phyloP scores from a whole-genome alignment of 225 moss, liverwort and hornwort species.

The Lunularia cruciata region DNA sequence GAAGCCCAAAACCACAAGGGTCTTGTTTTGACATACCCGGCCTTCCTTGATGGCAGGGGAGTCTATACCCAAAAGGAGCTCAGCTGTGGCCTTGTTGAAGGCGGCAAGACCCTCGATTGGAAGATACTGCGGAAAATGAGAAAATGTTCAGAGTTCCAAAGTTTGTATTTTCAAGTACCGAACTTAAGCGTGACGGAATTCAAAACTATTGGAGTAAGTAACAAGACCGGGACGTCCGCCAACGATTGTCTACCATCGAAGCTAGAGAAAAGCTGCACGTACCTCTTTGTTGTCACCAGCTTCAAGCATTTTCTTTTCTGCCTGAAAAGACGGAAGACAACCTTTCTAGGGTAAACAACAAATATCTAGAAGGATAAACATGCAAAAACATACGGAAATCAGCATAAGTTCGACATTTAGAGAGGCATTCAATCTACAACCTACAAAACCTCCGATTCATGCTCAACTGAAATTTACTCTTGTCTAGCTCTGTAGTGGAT shows the following conservation, averaged over 20 bases:
- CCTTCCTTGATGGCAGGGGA: conserved; percentile 69
- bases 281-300: conserved; percentile 89
- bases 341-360: no score
- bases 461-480: no score
- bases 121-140: conserved; percentile 57
- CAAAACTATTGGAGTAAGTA: neutral
- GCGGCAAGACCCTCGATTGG: conserved; percentile 85
- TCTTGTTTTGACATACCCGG: conserved; percentile 50
- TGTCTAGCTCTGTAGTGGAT: no score
- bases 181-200: neutral
- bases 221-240: no score
- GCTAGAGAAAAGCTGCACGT: neutral
- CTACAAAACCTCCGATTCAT: no score
- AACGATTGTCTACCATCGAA: neutral
- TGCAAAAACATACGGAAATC: no score
- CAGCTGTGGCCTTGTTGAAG: conserved; percentile 91
- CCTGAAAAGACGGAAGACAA: conserved; percentile 50
- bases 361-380: no score
- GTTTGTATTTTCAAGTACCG: neutral
- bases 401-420: no score
- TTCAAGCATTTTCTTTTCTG: conserved; percentile 86
- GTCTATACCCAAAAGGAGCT: conserved; percentile 80
- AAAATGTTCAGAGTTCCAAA: neutral
- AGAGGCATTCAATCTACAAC: no score
- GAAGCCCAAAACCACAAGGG: no score